These are phyloP conservation scores for Kluyveromyces wickerhamii DNA, from an alignment of 805 yeast genomes.

Conservation along the genomic window DNA sequence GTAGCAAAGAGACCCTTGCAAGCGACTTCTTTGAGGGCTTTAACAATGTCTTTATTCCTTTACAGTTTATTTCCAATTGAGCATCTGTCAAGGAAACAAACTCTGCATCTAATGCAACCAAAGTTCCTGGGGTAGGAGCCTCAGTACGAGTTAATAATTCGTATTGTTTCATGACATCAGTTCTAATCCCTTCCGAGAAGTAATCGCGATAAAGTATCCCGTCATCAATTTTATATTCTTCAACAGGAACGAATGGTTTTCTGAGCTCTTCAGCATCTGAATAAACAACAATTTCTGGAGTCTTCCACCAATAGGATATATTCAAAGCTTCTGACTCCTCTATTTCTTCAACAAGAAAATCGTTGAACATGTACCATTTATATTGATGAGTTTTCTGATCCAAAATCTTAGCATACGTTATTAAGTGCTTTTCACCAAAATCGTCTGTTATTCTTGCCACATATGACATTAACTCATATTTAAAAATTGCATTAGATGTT, in stretches of 20 bases:
- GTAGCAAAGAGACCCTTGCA: conserved; percentile 81
- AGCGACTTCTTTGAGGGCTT: conserved; percentile 70
- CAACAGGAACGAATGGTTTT: conserved; percentile 39
- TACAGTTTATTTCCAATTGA: conserved; percentile 64
- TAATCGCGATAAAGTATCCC: conserved; percentile 65
- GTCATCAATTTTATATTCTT: conserved; percentile 50
- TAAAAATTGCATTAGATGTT: conserved; percentile 27
- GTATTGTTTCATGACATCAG: conserved; percentile 53
- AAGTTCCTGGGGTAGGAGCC: conserved; percentile 65
- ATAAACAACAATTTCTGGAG: conserved; percentile 65
- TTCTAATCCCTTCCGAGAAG: conserved; percentile 60
- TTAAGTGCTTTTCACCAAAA: conserved; percentile 47
- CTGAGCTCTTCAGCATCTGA: conserved; percentile 39
- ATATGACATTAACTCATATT: conserved; percentile 59
- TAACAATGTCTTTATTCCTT: conserved; percentile 61
- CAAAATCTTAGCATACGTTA: conserved; percentile 46
- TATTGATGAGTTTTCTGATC: conserved; percentile 25
- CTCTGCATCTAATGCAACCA: conserved; percentile 95
- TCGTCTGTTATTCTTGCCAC: conserved; percentile 59
- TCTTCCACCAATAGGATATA: conserved; percentile 70
- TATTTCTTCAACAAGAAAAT: conserved; percentile 74
- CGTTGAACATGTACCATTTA: conserved; percentile 82
- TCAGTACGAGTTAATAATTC: conserved; percentile 57
- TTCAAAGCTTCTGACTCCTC: conserved; percentile 73
- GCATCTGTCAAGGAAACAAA: conserved; percentile 80